Evolutionary conservation across 495 filamentous ascomycete species (phyloP).

Genomic region (Daldinia concentrica): DNA sequence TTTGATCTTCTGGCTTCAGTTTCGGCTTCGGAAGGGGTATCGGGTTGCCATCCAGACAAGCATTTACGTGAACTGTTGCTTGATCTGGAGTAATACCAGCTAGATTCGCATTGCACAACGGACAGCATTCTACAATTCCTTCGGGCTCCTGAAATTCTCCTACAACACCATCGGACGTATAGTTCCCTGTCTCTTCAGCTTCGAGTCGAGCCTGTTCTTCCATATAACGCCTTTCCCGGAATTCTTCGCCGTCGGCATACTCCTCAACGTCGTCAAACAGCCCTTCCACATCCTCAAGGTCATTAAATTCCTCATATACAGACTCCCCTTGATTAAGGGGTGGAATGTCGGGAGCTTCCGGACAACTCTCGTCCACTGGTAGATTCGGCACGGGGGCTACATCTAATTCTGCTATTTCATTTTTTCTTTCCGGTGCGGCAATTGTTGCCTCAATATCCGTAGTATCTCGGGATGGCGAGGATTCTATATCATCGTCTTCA

Average conservation of each 20-base stretch:
- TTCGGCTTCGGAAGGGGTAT: conserved; percentile 53
- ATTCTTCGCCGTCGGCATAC: conserved; percentile 68
- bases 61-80: conserved; percentile 83
- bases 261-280: conserved; percentile 60
- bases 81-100: conserved; percentile 66
- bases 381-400: conserved; percentile 43
- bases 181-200: conserved; percentile 55
- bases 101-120: conserved; percentile 75
- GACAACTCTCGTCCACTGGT: conserved; percentile 37
- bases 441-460: conserved; percentile 7
- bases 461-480: conserved; percentile 1
- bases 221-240: conserved; percentile 67
- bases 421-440: neutral
- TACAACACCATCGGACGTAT: conserved; percentile 49
- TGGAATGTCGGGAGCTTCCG: conserved; percentile 42
- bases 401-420: conserved; percentile 10
- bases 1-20: conserved; percentile 26
- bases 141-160: conserved; percentile 37
- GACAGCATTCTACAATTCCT: conserved; percentile 65
- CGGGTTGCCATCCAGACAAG: conserved; percentile 85
- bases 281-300: conserved; percentile 72
- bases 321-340: conserved; percentile 62
- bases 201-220: conserved; percentile 70
- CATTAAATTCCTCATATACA: conserved; percentile 60
- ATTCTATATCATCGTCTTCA: conserved; percentile 59